phyloP scores from a whole-genome alignment of 2,329 filamentous ascomycete species.

The Phoma sp. region DNA sequence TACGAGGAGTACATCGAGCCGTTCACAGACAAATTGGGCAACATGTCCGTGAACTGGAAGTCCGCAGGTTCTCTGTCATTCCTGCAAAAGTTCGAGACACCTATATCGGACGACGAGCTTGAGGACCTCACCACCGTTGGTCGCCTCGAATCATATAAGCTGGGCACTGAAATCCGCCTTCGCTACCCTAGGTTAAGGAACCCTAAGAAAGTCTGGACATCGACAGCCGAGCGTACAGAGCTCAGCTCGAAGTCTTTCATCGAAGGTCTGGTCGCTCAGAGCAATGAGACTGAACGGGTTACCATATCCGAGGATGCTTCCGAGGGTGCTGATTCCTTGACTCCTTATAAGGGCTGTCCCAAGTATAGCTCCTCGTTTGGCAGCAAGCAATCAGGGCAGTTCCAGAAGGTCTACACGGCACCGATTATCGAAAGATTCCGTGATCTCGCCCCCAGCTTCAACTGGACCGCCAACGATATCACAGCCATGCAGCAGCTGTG shows the following conservation, averaged over 20 bases:
- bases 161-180: slow-evolving; percentile 66
- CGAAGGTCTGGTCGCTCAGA: slow-evolving; percentile 62
- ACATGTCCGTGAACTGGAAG: slow-evolving; percentile 66
- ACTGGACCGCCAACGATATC: slow-evolving; percentile 68
- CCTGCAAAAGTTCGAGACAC: slow-evolving; percentile 63
- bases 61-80: slow-evolving; percentile 64
- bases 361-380: slow-evolving; percentile 67
- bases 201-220: slow-evolving; percentile 67
- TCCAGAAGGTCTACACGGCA: slow-evolving; percentile 64
- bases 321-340: slow-evolving; percentile 66
- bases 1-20: slow-evolving; percentile 61
- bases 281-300: slow-evolving; percentile 62
- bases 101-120: slow-evolving; percentile 63
- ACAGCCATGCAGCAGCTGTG: slow-evolving; percentile 72
- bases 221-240: slow-evolving; percentile 67
- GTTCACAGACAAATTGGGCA: slow-evolving; percentile 64
- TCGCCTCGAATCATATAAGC: slow-evolving; percentile 65
- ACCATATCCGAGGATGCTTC: slow-evolving; percentile 64
- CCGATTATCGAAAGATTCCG: slow-evolving; percentile 67
- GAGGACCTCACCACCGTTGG: slow-evolving; percentile 69
- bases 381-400: slow-evolving; percentile 61
- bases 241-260: slow-evolving; percentile 67
- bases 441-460: slow-evolving; percentile 62
- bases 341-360: slow-evolving; percentile 70
- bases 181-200: slow-evolving; percentile 63